These are phyloP conservation scores for Pythium dissotocum DNA, from an alignment of 352 stramenopile genomes.

Conservation along the genomic window DNA sequence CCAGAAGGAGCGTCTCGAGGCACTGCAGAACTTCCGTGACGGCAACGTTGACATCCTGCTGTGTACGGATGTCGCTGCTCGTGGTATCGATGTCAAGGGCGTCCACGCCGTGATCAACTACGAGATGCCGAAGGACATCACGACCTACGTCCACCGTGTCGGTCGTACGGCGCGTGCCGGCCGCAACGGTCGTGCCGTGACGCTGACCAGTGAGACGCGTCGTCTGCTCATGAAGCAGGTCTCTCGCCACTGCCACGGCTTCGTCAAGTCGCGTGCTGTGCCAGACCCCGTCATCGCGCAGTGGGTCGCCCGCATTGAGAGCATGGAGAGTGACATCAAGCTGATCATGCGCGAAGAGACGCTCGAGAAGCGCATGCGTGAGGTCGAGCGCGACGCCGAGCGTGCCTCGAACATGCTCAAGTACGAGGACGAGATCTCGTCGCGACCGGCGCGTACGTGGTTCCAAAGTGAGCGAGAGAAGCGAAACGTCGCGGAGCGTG, in stretches of 20 bases:
- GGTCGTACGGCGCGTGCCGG: conserved; percentile 97
- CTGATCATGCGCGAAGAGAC: conserved; percentile 86
- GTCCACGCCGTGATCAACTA: conserved; percentile 99
- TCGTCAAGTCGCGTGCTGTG: conserved; percentile 90
- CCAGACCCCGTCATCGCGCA: conserved; percentile 86
- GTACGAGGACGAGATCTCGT: conserved; percentile 90
- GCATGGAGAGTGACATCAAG: conserved; percentile 80
- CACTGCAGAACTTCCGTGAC: conserved; percentile 95
- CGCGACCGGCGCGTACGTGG: conserved; percentile 89
- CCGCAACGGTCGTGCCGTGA: conserved; percentile 89
- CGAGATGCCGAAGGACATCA: conserved; percentile 98
- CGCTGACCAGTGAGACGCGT: conserved; percentile 88
- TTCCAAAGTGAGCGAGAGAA: conserved; percentile 92
- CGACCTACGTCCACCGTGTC: conserved; percentile 99
- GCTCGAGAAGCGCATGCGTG: conserved; percentile 89
- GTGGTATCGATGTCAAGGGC: conserved; percentile 97
- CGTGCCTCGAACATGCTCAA: conserved; percentile 89
- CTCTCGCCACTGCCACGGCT: conserved; percentile 84
- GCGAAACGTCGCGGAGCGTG: conserved; percentile 71
- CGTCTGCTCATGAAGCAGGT: conserved; percentile 95
- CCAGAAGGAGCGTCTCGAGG: conserved; percentile 95
- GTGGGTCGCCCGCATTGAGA: conserved; percentile 85
- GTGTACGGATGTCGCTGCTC: conserved; percentile 98
- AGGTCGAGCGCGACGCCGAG: conserved; percentile 88
- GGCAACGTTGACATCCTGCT: conserved; percentile 96